Conservation (phyloP, 805 yeast genomes). For the Candida oleophila region DNA sequence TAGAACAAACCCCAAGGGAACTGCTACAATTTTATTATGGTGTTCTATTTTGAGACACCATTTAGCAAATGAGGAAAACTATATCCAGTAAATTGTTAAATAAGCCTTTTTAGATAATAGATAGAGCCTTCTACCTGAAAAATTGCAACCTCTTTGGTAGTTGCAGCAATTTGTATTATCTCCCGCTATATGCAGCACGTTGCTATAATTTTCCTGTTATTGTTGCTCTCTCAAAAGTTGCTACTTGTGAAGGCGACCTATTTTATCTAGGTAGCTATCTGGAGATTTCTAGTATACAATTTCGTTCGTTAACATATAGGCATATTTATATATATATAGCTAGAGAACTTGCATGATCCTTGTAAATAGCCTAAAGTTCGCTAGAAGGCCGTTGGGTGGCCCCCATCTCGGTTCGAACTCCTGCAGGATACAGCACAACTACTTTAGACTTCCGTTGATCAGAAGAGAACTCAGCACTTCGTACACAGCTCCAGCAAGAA, state of each 20-base stretch:
- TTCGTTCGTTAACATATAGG: too few species aligned
- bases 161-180: not conserved
- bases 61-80: too few species aligned
- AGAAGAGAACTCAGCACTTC: not conserved
- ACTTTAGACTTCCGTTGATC: not conserved
- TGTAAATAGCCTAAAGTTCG: not conserved
- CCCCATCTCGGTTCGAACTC: not conserved
- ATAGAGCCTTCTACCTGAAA: too few species aligned
- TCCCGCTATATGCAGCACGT: not conserved
- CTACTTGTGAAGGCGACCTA: too few species aligned
- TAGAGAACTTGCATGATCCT: not conserved
- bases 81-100: too few species aligned
- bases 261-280: too few species aligned
- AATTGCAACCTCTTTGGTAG: not conserved
- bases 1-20: slow-evolving; percentile 48
- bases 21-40: slow-evolving; percentile 54
- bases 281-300: too few species aligned
- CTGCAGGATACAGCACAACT: not conserved
- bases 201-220: too few species aligned
- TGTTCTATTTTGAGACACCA: slow-evolving; percentile 32
- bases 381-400: not conserved
- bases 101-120: too few species aligned
- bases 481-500: not conserved
- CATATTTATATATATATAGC: too few species aligned
- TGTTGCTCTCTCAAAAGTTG: too few species aligned